Evolutionary conservation across 768 basidiomycete genomes (phyloP).

Genomic region (Naganishia friedmannii): DNA sequence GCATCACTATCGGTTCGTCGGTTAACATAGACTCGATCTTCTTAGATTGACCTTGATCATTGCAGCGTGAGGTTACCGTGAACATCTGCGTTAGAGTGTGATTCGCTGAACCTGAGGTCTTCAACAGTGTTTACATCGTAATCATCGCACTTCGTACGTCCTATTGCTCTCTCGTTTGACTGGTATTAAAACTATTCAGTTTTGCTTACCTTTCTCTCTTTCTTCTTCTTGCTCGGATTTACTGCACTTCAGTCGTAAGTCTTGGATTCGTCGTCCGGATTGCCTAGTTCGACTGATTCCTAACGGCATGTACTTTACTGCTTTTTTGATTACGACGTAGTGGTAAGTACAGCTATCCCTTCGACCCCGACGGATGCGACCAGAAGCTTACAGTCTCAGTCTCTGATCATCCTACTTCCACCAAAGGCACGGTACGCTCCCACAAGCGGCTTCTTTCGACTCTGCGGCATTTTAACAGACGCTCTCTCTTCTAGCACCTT

Average conservation of each 20-base stretch:
- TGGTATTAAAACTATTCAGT: too few species aligned
- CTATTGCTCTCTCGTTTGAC: not conserved
- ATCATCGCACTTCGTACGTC: slow-evolving; percentile 47
- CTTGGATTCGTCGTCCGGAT: too few species aligned
- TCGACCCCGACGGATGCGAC: too few species aligned
- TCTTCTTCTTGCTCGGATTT: not conserved
- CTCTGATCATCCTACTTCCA: not conserved
- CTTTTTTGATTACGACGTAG: not conserved
- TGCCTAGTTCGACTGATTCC: too few species aligned
- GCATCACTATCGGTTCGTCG: not conserved
- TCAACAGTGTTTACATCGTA: slow-evolving; percentile 39
- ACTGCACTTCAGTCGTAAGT: not conserved
- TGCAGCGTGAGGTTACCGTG: slow-evolving; percentile 34
- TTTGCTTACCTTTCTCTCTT: too few species aligned
- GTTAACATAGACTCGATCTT: not conserved
- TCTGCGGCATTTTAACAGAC: not conserved
- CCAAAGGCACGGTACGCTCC: slow-evolving; percentile 12
- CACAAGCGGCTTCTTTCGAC: not conserved
- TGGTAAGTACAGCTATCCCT: not conserved
- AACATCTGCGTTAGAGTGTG: not conserved
- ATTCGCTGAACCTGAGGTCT: too few species aligned
- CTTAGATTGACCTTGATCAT: slow-evolving; percentile 48
- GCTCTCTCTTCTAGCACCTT: slow-evolving; percentile 35
- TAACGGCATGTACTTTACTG: not conserved
- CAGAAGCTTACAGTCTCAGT: too few species aligned